Evolutionary conservation across 345 rosid species (phyloP), one percentile per base, ranked within the genome.

Genomic region (Triadica sebifera): DNA sequence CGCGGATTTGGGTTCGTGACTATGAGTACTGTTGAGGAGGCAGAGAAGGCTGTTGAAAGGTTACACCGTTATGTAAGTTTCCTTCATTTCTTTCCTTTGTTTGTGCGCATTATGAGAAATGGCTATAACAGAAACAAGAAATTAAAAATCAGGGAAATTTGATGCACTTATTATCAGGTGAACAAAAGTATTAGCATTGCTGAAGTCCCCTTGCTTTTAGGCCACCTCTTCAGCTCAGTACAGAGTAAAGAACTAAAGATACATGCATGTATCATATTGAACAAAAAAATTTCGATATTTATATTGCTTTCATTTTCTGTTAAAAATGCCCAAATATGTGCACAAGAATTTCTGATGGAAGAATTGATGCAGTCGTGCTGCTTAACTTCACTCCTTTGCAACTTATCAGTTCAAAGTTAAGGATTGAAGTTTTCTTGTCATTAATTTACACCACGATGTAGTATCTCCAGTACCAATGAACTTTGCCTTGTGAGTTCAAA

Each of bases 1-100:
- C 91, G 98, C 47, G 98, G 98, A 25, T 94, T 94, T 62, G 98
- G 98, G 59, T 94, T 94, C 37, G 97, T 94, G 80, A 89, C 93
- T 1, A 91, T 94, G 97, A 92, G 93, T 75, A 83, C 89, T 0
- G 92, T 91, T 73, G 95, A 89, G 52, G 98, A 94, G 84, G 95
- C 95, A 43, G 98, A 94, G 67, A 86, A 75, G 76, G 98, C 95
- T 65, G 90, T 85, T 1, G 96, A 91, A 24, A 79, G 82, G 81
- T 79, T 91, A 53, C 76, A 87, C 77, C 87, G 91, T 67, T 89
- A 85, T 82, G 98, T 92, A 83, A 87, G 97, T 81, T 83, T 19
- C 11, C 20, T 76, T 71, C 16, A 5, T 29, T 60, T 12, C 22
- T 47, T 65, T 47, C 56, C 19, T 29, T 34, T 55, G 34, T 29